phyloP scores from a whole-genome alignment of 2,329 filamentous ascomycete genomes.

The Colletotrichum sansevieriae region DNA sequence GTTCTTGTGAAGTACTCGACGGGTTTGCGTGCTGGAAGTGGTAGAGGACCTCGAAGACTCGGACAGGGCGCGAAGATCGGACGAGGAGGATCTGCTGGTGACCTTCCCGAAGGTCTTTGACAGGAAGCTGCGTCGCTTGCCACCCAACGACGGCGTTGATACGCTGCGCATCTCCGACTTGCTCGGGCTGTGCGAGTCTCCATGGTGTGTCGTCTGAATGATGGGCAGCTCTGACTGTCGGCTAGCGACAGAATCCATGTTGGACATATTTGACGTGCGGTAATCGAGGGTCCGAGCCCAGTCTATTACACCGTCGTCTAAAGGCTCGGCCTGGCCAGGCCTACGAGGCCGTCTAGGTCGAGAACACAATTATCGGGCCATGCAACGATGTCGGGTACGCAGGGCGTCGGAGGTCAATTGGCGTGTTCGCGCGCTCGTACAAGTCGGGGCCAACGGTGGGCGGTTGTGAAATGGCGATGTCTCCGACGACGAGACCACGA shows the following conservation, averaged over 20 bases:
- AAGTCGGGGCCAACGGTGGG: slow-evolving; percentile 5
- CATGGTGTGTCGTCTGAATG: slow-evolving; percentile 41
- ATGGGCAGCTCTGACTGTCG: slow-evolving; percentile 39
- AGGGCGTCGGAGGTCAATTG: slow-evolving; percentile 26
- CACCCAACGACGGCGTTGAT: slow-evolving; percentile 28
- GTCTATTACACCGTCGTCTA: slow-evolving; percentile 32
- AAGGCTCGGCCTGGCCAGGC: slow-evolving; percentile 34
- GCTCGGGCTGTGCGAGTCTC: slow-evolving; percentile 26
- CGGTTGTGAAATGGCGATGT: slow-evolving; percentile 5
- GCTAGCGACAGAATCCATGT: slow-evolving; percentile 37
- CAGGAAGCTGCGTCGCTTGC: slow-evolving; percentile 40
- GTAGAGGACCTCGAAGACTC: slow-evolving; percentile 21
- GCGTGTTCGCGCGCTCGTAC: slow-evolving; percentile 10
- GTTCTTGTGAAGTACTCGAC: slow-evolving; percentile 52
- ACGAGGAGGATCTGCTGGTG: slow-evolving; percentile 39
- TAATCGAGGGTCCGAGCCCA: slow-evolving; percentile 26
- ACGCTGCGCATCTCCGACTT: slow-evolving; percentile 33
- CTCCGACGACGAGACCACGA: slow-evolving; percentile 36
- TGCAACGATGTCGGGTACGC: slow-evolving; percentile 21
- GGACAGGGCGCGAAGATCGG: slow-evolving; percentile 34
- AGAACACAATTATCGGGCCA: slow-evolving; percentile 41
- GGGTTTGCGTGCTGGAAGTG: slow-evolving; percentile 15
- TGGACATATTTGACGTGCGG: slow-evolving; percentile 31
- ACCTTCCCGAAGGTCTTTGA: slow-evolving; percentile 43
- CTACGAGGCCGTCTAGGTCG: slow-evolving; percentile 40